A percentile compares a stretch with the other conserved stretches of the same genome.
These are phyloP conservation scores for Planoprotostelium fungivorum DNA, from an alignment of 78 protist genomes.

Conservation along the genomic window DNA sequence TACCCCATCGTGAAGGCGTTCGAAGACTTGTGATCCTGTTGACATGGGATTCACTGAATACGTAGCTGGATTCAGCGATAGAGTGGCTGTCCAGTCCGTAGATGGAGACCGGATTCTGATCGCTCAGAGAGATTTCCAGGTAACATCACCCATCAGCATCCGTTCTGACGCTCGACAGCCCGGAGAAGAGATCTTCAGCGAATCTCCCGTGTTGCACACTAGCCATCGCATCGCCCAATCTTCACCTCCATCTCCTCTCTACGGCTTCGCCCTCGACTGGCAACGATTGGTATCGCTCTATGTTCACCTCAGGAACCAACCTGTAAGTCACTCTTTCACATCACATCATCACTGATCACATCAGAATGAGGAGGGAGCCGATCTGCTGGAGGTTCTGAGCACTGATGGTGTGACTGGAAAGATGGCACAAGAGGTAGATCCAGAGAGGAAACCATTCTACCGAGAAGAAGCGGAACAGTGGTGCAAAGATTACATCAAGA, in stretches of 20 bases:
- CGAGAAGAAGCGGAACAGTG: neutral
- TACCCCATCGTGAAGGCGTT: too few relatives aligned
- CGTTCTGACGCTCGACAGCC: neutral
- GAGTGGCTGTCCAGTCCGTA: too few relatives aligned
- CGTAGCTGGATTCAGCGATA: too few relatives aligned
- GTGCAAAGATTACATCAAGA: neutral
- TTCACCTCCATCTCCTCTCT: neutral
- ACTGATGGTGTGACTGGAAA: neutral
- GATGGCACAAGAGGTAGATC: neutral
- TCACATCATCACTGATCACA: neutral
- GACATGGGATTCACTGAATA: too few relatives aligned
- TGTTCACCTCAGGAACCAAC: neutral
- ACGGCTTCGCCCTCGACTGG: neutral
- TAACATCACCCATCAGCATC: neutral
- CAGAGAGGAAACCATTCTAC: neutral
- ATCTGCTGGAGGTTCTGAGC: neutral
- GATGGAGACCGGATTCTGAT: too few relatives aligned
- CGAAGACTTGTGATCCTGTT: too few relatives aligned
- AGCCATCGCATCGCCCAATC: neutral
- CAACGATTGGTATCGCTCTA: neutral
- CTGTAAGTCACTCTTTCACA: neutral
- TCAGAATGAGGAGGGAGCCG: neutral
- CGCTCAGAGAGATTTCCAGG: neutral
- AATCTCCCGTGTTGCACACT: neutral
- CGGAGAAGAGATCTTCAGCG: neutral